phyloP scores from a whole-genome alignment of 78 protist genomes.

The Cavenderia fasciculata region DNA sequence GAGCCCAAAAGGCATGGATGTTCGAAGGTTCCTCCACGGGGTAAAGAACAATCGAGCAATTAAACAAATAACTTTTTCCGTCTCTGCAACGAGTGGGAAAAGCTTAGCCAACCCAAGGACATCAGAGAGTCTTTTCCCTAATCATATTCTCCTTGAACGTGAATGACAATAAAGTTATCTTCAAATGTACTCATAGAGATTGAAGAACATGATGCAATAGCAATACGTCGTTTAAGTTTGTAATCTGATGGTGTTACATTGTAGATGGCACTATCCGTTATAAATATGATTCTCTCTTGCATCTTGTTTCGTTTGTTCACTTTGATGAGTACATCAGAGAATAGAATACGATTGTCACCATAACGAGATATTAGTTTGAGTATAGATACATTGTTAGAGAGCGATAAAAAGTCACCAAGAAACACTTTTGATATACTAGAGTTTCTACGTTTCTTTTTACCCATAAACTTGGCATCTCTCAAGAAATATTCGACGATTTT shows the following conservation, averaged over 20 bases:
- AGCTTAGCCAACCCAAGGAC: no score
- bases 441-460: conserved; percentile 83
- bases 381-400: conserved; percentile 39
- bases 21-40: no score
- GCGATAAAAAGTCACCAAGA: conserved; percentile 83
- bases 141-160: no score
- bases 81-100: no score
- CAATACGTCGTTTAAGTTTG: conserved; percentile 84
- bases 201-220: conserved; percentile 49
- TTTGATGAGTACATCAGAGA: conserved; percentile 87
- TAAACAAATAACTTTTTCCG: no score
- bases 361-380: conserved; percentile 66
- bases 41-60: no score
- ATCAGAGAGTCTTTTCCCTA: no score
- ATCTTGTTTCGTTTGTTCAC: conserved; percentile 90
- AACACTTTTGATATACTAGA: conserved; percentile 77
- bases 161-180: conserved; percentile 86
- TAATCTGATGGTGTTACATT: conserved; percentile 86
- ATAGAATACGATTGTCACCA: conserved; percentile 82
- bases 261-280: conserved; percentile 85
- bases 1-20: no score
- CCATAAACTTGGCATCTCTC: conserved; percentile 81
- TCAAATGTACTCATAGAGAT: conserved; percentile 74
- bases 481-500: no score
- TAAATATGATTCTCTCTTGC: conserved; percentile 87